Percentiles rank a stretch among this genome's conserved stretches.
These are phyloP conservation scores for Alternaria hordeiaustralica DNA, from an alignment of 2,329 filamentous ascomycete genomes.

Conservation along the genomic window DNA sequence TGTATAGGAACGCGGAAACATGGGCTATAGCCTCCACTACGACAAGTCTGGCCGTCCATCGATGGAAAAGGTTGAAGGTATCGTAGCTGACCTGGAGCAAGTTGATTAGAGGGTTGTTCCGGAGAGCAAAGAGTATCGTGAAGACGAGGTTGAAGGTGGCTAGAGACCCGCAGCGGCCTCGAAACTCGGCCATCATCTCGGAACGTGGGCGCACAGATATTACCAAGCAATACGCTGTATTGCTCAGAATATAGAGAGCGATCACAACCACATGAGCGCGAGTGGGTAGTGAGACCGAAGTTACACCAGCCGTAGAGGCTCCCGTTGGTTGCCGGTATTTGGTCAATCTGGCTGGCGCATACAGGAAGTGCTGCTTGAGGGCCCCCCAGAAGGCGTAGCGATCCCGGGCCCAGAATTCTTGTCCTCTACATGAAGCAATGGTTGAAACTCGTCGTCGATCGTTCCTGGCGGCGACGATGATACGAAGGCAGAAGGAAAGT, in stretches of 20 bases:
- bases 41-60: conserved; percentile 77
- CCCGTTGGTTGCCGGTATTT: conserved; percentile 51
- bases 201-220: conserved; percentile 71
- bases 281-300: conserved; percentile 50
- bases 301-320: conserved; percentile 40
- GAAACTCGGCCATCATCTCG: conserved; percentile 64
- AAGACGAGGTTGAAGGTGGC: conserved; percentile 77
- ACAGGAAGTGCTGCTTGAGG: conserved; percentile 50
- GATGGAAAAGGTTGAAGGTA: conserved; percentile 77
- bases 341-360: conserved; percentile 47
- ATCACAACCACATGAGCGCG: conserved; percentile 51
- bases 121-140: conserved; percentile 71
- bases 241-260: conserved; percentile 49
- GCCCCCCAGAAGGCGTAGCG: conserved; percentile 21
- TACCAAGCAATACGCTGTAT: conserved; percentile 49
- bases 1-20: conserved; percentile 62
- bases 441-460: conserved; percentile 15
- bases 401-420: conserved; percentile 21
- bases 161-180: conserved; percentile 73
- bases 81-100: conserved; percentile 75
- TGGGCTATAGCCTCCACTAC: conserved; percentile 70
- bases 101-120: conserved; percentile 76
- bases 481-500: conserved; percentile 11
- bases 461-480: conserved; percentile 5
- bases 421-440: conserved; percentile 9